Conservation (phyloP, 306 rosid species). For the Comarum palustre region DNA sequence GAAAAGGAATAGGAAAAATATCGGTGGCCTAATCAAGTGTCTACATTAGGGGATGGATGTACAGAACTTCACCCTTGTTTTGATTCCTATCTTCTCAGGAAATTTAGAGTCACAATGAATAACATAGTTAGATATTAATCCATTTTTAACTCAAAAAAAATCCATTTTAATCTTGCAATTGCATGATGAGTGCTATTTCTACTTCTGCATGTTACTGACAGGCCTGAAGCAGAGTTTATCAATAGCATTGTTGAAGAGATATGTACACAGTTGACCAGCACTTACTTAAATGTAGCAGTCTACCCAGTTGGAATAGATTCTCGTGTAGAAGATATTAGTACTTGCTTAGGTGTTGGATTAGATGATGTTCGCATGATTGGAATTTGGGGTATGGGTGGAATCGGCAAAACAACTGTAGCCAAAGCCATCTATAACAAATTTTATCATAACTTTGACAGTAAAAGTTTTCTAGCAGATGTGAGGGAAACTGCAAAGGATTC, state of each 20-base stretch:
- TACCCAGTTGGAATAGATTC: not conserved
- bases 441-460: not conserved
- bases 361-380: not conserved
- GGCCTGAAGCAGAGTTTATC: not conserved
- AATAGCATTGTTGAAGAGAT: not conserved
- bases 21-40: too few species aligned
- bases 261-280: not conserved
- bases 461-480: not conserved
- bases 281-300: not conserved
- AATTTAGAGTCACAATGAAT: too few species aligned
- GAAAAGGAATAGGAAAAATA: too few species aligned
- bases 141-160: too few species aligned
- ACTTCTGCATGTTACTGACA: too few species aligned
- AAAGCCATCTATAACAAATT: not conserved
- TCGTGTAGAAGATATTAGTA: not conserved
- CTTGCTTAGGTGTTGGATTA: not conserved
- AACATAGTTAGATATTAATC: too few species aligned
- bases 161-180: too few species aligned
- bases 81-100: too few species aligned
- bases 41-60: too few species aligned
- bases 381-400: not conserved
- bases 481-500: not conserved
- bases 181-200: too few species aligned
- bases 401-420: not conserved
- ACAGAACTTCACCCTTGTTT: too few species aligned